Evolutionary conservation across 257 asterid species (phyloP).

Genomic region (Pogostemon cablin): DNA sequence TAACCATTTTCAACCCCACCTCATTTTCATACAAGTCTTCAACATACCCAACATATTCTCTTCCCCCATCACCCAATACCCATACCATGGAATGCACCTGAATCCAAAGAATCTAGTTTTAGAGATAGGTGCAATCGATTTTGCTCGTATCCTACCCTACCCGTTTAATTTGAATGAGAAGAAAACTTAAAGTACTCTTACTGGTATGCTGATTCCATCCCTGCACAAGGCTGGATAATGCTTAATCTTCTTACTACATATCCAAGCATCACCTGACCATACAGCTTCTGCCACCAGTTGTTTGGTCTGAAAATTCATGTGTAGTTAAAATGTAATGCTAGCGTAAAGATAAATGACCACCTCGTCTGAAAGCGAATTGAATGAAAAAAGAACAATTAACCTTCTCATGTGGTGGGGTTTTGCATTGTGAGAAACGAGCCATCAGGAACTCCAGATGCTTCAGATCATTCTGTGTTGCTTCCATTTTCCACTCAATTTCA

Average conservation of each 20-base stretch:
- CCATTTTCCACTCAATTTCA: too few relatives aligned
- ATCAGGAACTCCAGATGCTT: too few relatives aligned
- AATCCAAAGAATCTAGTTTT: slow-evolving; percentile 17
- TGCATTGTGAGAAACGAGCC: too few relatives aligned
- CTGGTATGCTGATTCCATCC: slow-evolving; percentile 44
- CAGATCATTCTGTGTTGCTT: too few relatives aligned
- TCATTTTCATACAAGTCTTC: slow-evolving; percentile 62
- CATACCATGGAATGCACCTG: slow-evolving; percentile 58
- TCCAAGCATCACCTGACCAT: slow-evolving; percentile 60
- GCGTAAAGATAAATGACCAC: too few relatives aligned
- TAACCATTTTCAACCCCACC: slow-evolving; percentile 45
- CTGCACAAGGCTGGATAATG: slow-evolving; percentile 57
- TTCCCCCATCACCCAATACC: slow-evolving; percentile 38
- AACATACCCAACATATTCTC: slow-evolving; percentile 50
- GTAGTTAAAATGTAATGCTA: too few relatives aligned
- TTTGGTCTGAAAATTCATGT: background rate
- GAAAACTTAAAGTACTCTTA: slow-evolving; percentile 31
- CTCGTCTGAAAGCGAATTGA: too few relatives aligned
- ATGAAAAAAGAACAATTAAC: too few relatives aligned
- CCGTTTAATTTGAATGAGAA: too few relatives aligned
- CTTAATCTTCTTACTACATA: slow-evolving; percentile 49
- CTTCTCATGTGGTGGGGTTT: too few relatives aligned
- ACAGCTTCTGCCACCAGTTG: slow-evolving; percentile 27
- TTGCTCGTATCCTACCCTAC: too few relatives aligned
- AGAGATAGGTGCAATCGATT: slow-evolving; percentile 13